Evolutionary conservation across 2,329 filamentous ascomycete species (phyloP), one percentile per base, ranked within the genome.

Genomic region (Cercospora citrullina): DNA sequence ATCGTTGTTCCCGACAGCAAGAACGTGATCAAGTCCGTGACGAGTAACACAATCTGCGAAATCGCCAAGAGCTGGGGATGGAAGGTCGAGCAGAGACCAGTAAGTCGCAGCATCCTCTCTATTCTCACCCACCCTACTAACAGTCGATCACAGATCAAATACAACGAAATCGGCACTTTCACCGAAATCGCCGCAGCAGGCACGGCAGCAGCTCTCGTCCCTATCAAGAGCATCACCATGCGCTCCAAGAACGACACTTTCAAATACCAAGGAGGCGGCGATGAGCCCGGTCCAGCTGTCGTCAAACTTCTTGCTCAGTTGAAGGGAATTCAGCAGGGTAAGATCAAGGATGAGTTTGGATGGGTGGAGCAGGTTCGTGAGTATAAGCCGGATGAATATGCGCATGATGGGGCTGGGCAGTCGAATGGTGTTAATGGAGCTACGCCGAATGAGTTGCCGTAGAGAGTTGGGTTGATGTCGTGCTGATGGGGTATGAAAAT

Each of bases 181-280:
- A 83, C 83, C 55, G 94, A 98, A 80, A 89, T 99, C 63, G 89
- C 97, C 81, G 95, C 94, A 4, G 94, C 93, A 2, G 94, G 94
- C 1, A 98, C 94, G 0, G 94, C 94, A 0, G 94, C 94, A 0
- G 92, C 92, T 0, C 84, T 99, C 64, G 94, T 98, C 3, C 94
- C 94, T 1, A 95, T 97, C 80, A 91, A 91, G 69, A 95, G 91
- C 73, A 96, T 98, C 78, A 95, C 92, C 2, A 88, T 93, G 75
- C 86, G 81, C 60, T 87, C 85, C 16, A 83, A 80, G 51, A 79
- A 80, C 51, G 85, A 88, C 68, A 86, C 84, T 64, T 87, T 89
- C 75, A 77, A 78, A 7, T 90, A 87, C 74, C 78, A 84, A 57
- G 81, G 81, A 9, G 85, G 83, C 18, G 83, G 86, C 63, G 86